phyloP scores from a whole-genome alignment of 306 rosid species.

The Clitoria ternatea region DNA sequence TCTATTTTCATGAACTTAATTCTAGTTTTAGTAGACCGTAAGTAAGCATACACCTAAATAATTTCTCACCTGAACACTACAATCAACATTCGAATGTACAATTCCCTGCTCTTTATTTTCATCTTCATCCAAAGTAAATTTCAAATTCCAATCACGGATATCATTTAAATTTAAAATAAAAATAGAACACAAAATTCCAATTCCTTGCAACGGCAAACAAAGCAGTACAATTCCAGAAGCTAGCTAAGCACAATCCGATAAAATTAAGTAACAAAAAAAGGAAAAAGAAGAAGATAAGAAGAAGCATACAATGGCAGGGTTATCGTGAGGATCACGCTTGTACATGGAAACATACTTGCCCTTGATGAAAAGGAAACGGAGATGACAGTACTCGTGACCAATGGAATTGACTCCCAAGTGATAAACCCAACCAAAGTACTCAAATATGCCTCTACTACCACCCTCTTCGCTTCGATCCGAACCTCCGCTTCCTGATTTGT shows the following conservation, averaged over 20 bases:
- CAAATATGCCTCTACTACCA: slow-evolving; percentile 39
- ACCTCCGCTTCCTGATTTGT: slow-evolving; percentile 27
- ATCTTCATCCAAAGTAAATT: background rate
- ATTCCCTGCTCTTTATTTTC: no score
- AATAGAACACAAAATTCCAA: no score
- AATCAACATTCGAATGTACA: background rate
- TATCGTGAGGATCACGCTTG: slow-evolving; percentile 83
- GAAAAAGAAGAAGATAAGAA: background rate
- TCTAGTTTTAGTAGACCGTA: background rate
- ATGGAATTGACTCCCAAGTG: slow-evolving; percentile 78
- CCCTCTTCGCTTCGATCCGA: slow-evolving; percentile 41
- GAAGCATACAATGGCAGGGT: slow-evolving; percentile 59
- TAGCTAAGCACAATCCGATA: background rate
- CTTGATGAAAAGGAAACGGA: slow-evolving; percentile 66
- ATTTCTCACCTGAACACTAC: background rate
- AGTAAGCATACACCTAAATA: background rate
- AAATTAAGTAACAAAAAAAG: background rate
- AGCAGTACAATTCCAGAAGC: background rate
- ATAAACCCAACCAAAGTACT: slow-evolving; percentile 82
- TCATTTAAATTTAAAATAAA: no score
- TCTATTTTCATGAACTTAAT: background rate
- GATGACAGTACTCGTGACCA: slow-evolving; percentile 81
- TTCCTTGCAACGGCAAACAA: no score
- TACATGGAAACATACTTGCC: slow-evolving; percentile 72
- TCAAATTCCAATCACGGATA: background rate